Percentiles rank a stretch among this genome's conserved stretches.
phyloP scores from a whole-genome alignment of 2,329 filamentous ascomycete genomes.

The Colletotrichum plurivorum region DNA sequence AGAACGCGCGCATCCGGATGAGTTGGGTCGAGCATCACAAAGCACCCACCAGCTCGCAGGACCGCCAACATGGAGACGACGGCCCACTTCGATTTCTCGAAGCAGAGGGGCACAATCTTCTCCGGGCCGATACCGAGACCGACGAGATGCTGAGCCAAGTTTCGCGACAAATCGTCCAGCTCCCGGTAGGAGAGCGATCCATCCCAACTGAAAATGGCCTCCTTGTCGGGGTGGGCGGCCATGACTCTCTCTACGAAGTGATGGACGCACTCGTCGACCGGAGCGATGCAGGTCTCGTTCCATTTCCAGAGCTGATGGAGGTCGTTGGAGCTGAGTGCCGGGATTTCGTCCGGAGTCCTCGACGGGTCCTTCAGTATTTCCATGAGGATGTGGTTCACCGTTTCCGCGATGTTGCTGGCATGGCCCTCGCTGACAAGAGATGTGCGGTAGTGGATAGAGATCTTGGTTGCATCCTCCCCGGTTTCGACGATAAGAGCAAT shows the following conservation, averaged over 20 bases:
- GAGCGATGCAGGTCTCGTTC: slow-evolving; percentile 37
- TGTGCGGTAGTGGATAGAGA: slow-evolving; percentile 36
- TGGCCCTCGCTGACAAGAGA: slow-evolving; percentile 37
- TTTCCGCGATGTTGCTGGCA: slow-evolving; percentile 50
- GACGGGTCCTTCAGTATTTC: slow-evolving; percentile 16
- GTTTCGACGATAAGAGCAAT: slow-evolving; percentile 22
- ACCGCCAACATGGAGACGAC: slow-evolving; percentile 42
- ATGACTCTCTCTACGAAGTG: slow-evolving; percentile 20
- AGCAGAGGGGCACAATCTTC: slow-evolving; percentile 22
- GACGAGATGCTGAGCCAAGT: slow-evolving; percentile 32
- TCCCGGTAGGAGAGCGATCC: slow-evolving; percentile 48
- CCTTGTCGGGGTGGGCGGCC: slow-evolving; percentile 1
- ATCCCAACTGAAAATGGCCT: slow-evolving; percentile 49
- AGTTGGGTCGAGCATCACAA: slow-evolving; percentile 38
- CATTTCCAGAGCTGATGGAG: slow-evolving; percentile 42
- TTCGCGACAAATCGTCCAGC: slow-evolving; percentile 39
- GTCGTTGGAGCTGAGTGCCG: slow-evolving; percentile 37
- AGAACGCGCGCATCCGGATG: slow-evolving; percentile 13
- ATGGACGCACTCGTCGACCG: slow-evolving; percentile 42
- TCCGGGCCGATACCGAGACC: slow-evolving; percentile 13
- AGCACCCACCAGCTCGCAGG: slow-evolving; percentile 41
- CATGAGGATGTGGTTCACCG: slow-evolving; percentile 46
- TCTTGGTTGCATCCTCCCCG: slow-evolving; percentile 6
- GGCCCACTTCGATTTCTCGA: slow-evolving; percentile 41
- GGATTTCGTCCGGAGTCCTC: slow-evolving; percentile 29